These are phyloP conservation scores for Cladophialophora yegresii DNA, from an alignment of 2,329 filamentous ascomycete species.

Conservation along the genomic window DNA sequence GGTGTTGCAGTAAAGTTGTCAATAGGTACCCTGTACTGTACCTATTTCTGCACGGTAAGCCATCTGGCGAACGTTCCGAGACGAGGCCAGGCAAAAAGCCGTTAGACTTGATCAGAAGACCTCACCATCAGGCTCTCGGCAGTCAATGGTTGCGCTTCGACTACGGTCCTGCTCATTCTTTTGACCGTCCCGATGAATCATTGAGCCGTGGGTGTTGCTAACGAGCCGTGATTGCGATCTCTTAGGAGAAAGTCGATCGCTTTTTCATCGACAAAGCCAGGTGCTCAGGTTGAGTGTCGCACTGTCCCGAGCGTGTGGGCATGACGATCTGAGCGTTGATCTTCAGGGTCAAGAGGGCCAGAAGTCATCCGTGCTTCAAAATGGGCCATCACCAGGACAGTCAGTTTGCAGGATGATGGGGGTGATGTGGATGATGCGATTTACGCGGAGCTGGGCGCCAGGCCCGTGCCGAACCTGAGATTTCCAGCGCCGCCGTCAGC, in stretches of 20 bases:
- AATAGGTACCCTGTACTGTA: not conserved
- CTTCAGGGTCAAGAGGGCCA: not conserved
- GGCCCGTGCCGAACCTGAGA: constrained; percentile 8
- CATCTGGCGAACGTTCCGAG: not conserved
- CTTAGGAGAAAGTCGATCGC: not conserved
- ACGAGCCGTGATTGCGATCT: not conserved
- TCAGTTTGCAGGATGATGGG: not conserved
- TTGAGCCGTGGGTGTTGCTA: not conserved
- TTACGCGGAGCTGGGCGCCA: constrained; percentile 7
- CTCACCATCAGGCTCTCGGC: not conserved
- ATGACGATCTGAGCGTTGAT: not conserved
- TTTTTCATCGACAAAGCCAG: not conserved
- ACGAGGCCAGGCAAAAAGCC: not conserved
- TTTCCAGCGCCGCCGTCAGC: not conserved
- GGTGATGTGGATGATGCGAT: not conserved
- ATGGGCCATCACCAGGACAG: not conserved
- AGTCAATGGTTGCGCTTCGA: not conserved
- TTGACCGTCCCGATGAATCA: not conserved
- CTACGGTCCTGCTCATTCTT: not conserved
- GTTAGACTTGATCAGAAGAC: constrained; percentile 2
- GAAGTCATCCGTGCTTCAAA: not conserved
- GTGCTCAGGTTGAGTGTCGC: not conserved
- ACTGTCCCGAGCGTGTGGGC: too few relatives aligned
- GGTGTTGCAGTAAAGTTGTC: not conserved
- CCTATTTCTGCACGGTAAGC: not conserved